Base-by-base conservation (phyloP, 228 moss, liverwort and hornwort species). In the Sphagnum magellanicum region DNA sequence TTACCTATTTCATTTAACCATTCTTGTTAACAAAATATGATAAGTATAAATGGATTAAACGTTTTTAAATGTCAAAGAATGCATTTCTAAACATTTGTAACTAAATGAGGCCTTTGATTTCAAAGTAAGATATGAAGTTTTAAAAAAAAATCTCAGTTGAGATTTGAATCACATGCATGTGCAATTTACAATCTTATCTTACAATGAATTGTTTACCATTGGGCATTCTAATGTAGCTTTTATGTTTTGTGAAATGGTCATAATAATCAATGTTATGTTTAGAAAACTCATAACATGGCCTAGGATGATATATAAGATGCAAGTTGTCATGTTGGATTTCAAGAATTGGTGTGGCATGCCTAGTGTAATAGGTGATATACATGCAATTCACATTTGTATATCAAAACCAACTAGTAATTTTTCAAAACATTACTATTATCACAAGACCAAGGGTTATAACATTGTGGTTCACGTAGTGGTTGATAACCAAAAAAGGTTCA, bases 381-480 rank as follows among this genome's bases (percentile, higher is more conserved):
- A 65, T 13, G 51, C 51, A 5, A 48, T 6, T 5, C 66, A 66
- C 51, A 66, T 66, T 48, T 48, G 7, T 15, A 51, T 66, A 4
- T n/a, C 51, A 5, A 66, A 52, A 13, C 66, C 3, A 9, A 65
- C 10, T 8, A 15, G 65, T 5, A 7, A 10, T 9, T 48, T 48
- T 16, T 11, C 13, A 9, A 7, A 13, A 0, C 10, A 52, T 5
- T 66, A 50, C 15, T 66, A 7, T 6, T 66, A 50, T 8, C 50
- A 66, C 13, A 66, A 66, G 14, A 66, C 51, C 50, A 51, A 66
- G 9, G 66, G 66, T 9, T 66, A 66, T 8, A 66, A 15, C 12
- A 12, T 65, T 49, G 8, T 50, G 49, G 47, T 13, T 48, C n/a
- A 65, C 0, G 6, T 8, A 4, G 51, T 65, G 8, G 65, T 65